Conservation (phyloP, 305 asterid species). For the Fraxinus angustifolia region DNA sequence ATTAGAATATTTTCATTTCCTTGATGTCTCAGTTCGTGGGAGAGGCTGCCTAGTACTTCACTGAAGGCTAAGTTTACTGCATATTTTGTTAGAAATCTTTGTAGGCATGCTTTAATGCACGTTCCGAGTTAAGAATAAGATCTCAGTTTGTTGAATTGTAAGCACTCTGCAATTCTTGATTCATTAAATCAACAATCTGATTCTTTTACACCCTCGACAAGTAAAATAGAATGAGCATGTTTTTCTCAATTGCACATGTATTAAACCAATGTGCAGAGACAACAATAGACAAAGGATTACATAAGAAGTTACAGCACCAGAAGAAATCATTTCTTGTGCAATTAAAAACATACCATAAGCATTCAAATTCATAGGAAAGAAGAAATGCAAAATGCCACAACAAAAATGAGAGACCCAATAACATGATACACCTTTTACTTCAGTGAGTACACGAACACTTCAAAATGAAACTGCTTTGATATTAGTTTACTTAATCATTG, state of each 20-base stretch:
- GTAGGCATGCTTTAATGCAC: neutral
- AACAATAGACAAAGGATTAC: neutral
- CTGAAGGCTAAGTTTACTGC: neutral
- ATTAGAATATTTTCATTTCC: conserved; percentile 1
- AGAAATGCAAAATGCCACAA: neutral
- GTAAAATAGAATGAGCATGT: neutral
- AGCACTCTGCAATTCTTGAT: neutral
- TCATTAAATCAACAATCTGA: neutral
- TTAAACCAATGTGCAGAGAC: neutral
- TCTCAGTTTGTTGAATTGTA: neutral
- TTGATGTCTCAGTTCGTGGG: neutral
- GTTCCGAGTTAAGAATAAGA: neutral
- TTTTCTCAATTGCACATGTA: neutral
- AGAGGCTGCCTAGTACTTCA: neutral
- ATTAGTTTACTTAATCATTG: neutral
- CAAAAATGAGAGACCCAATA: neutral
- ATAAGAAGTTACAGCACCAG: neutral
- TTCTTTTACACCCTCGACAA: neutral
- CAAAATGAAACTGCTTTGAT: neutral
- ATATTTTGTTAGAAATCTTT: neutral
- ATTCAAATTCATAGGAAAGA: neutral
- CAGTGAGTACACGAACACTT: neutral
- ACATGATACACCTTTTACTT: neutral
- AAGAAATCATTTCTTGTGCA: neutral
- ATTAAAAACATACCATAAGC: neutral